Evolutionary conservation across 345 rosid species (phyloP), one percentile per base, ranked within the genome.

Genomic region (Crucihimalaya himalaica): DNA sequence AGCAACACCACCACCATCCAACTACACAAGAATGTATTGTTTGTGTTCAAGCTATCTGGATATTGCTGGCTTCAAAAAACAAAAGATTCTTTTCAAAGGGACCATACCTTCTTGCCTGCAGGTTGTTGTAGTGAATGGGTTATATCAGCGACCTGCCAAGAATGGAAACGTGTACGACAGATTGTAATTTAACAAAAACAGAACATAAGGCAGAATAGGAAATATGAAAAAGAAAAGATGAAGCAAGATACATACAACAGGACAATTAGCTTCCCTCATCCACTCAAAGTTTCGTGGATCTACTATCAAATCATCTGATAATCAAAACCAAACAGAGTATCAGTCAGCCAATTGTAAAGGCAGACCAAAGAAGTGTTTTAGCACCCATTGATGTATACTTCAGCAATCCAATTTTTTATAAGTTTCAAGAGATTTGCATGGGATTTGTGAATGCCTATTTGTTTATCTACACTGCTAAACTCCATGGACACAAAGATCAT

Each of bases 1-100:
- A 28, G 99, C 99, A 78, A 95, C 93, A 81, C 97, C 97, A 75
- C 97, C 97, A 73, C 97, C 96, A 51, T 92, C 97, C 91, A 95
- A 79, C 99, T 95, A 74, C 21, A 82, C 3, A 39, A 65, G 13
- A 57, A 74, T 48, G 68, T 42, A 71, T 11, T 65, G 29, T 71
- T 64, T 29, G 54, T 37, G 15, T 55, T 70, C 5, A 0, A 63
- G 10, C n/a, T 53, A 46, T 27, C 4, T 34, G 20, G 27, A 70
- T 68, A 31, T 56, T 47, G 6, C 16, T 67, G 54, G 11, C 43
- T 68, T 61, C 18, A 13, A 68, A 21, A 60, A 12, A 2, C n/a
- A 42, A 59, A 25, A 61, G 15, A 0, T 68, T 19, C 35, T 68
- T 23, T 13, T 45, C 25, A 9, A 61, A 50, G 53, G 10, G 18